phyloP scores from a whole-genome alignment of 1,139 yeast genomes.

The Schwanniomyces etchellsii region DNA sequence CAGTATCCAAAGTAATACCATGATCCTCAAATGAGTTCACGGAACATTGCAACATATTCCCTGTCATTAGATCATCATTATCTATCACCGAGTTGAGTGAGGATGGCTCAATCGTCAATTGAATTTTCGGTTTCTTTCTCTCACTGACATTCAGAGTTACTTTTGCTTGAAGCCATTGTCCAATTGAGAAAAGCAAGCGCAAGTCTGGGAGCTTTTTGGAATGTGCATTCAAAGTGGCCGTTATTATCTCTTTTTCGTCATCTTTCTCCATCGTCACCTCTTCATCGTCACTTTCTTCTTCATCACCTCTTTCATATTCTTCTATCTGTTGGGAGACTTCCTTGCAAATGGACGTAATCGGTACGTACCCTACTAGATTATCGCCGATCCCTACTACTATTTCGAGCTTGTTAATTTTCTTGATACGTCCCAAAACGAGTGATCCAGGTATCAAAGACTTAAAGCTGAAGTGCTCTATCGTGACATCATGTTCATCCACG shows the following conservation, averaged over 20 bases:
- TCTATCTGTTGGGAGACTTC: slow-evolving; percentile 55
- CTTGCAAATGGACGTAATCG: slow-evolving; percentile 70
- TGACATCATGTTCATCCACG: slow-evolving; percentile 21
- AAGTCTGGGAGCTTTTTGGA: slow-evolving; percentile 50
- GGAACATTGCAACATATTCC: slow-evolving; percentile 68
- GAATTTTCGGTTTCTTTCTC: slow-evolving; percentile 55
- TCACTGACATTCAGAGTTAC: slow-evolving; percentile 47
- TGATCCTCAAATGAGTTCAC: slow-evolving; percentile 85
- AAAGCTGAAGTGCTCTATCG: slow-evolving; percentile 58
- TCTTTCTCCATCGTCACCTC: slow-evolving; percentile 37
- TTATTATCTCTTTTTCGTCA: slow-evolving; percentile 22
- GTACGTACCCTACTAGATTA: slow-evolving; percentile 72
- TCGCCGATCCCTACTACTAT: slow-evolving; percentile 75
- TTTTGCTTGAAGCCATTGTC: slow-evolving; percentile 83
- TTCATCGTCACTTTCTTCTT: slow-evolving; percentile 38
- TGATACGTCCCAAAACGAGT: slow-evolving; percentile 69
- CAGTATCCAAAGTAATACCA: slow-evolving; percentile 75
- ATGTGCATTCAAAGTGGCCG: slow-evolving; percentile 21
- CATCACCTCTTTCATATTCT: slow-evolving; percentile 35
- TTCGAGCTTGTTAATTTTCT: slow-evolving; percentile 55
- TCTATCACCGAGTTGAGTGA: slow-evolving; percentile 58
- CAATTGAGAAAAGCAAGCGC: slow-evolving; percentile 50
- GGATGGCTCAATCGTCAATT: slow-evolving; percentile 71
- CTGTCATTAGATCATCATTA: slow-evolving; percentile 58
- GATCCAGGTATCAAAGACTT: slow-evolving; percentile 66